Conservation (phyloP, 177 flowering plant genomes). For the Telopea speciosissima region DNA sequence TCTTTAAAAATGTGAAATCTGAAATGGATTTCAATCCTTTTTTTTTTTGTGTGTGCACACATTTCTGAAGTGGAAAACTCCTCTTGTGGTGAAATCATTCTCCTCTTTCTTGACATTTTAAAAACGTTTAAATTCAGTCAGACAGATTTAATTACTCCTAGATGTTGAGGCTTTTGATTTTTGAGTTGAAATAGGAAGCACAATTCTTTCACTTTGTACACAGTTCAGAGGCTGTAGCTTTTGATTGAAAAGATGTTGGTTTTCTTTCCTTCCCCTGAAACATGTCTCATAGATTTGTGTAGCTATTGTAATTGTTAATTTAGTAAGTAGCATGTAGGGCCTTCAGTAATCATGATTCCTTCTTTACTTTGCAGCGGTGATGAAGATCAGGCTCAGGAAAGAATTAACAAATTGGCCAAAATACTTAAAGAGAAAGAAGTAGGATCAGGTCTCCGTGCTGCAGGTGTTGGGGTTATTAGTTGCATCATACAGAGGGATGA, state of each 20-base stretch:
- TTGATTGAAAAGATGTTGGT: not conserved
- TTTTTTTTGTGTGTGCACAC: not conserved
- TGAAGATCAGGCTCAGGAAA: slow-evolving; percentile 99
- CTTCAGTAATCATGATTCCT: not conserved
- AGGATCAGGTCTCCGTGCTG: slow-evolving; percentile 55
- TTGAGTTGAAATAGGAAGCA: not conserved
- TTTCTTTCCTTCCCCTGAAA: not conserved
- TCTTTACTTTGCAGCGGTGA: slow-evolving; percentile 71
- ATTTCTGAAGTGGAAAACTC: not conserved
- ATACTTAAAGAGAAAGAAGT: slow-evolving; percentile 80
- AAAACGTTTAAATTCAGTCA: not conserved
- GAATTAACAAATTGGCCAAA: slow-evolving; percentile 86
- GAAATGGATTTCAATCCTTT: not conserved
- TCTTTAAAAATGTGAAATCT: not conserved
- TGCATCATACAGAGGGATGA: slow-evolving; percentile 99
- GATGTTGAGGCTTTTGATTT: too few species aligned
- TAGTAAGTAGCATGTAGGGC: not conserved
- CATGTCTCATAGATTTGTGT: not conserved
- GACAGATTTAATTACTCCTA: not conserved
- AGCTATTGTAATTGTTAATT: slow-evolving; percentile 2
- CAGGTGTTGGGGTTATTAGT: slow-evolving; percentile 85
- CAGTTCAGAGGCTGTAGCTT: not conserved
- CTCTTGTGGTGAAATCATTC: too few species aligned
- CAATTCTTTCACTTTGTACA: not conserved
- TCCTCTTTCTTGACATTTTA: not conserved